Evolutionary conservation across 345 rosid species (phyloP).

Genomic region (Linum usitatissimum): DNA sequence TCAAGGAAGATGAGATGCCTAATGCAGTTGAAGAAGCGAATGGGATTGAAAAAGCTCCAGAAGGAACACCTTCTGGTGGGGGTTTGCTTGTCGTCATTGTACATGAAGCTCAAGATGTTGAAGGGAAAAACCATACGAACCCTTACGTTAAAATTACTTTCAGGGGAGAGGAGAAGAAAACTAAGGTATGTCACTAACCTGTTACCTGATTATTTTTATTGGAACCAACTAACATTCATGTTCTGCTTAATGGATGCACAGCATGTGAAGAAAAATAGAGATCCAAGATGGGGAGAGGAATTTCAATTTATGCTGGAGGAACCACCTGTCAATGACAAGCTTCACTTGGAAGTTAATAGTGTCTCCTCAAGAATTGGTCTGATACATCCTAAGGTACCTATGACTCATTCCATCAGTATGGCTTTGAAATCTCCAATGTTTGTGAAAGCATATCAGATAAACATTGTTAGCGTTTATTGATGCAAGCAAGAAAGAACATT

Average conservation of each 20-base stretch:
- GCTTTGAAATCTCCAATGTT: background rate
- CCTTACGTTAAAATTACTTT: background rate
- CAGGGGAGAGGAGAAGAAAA: constrained; percentile 5
- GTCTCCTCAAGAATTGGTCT: constrained; percentile 1
- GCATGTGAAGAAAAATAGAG: constrained; percentile 2
- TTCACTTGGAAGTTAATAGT: background rate
- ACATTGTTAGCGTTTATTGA: too few species aligned
- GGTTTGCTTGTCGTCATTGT: constrained; percentile 3
- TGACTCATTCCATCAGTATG: background rate
- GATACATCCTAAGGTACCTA: background rate
- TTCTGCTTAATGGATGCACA: background rate
- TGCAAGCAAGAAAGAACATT: too few species aligned
- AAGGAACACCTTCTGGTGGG: constrained; percentile 1
- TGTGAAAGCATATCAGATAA: background rate
- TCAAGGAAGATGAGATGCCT: constrained; percentile 6
- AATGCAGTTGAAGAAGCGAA: background rate
- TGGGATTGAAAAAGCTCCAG: background rate
- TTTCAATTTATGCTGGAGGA: constrained; percentile 22
- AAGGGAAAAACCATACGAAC: constrained; percentile 44
- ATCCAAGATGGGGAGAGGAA: constrained; percentile 45
- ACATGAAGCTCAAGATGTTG: constrained; percentile 37
- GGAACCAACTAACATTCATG: background rate
- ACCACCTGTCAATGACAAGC: background rate
- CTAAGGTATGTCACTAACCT: background rate
- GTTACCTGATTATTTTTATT: background rate